These are phyloP conservation scores for Termitomyces sp. DNA, from an alignment of 768 basidiomycete species.

Conservation along the genomic window DNA sequence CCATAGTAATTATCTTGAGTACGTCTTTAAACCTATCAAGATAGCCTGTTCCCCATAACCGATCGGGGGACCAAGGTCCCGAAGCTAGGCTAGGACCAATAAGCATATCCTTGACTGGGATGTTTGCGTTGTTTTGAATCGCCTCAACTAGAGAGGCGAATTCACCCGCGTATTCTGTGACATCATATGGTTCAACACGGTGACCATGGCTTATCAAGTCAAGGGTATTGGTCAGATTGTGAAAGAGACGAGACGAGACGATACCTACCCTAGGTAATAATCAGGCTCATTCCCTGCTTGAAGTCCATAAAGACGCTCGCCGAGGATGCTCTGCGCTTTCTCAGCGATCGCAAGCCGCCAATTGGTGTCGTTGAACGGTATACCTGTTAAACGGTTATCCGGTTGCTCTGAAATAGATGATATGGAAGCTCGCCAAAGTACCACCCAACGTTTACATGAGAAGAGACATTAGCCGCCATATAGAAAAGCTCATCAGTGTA, in stretches of 20 bases:
- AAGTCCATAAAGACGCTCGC: conserved; percentile 55
- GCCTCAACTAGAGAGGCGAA: conserved; percentile 36
- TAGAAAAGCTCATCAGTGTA: conserved; percentile 66
- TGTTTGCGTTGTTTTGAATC: conserved; percentile 26
- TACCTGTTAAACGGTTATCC: conserved; percentile 17
- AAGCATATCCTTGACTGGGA: conserved; percentile 36
- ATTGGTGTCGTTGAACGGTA: conserved; percentile 67
- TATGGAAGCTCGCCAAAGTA: conserved; percentile 39
- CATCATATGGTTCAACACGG: conserved; percentile 19
- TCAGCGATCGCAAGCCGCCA: conserved; percentile 52
- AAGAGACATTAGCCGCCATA: conserved; percentile 54
- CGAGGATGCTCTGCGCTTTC: conserved; percentile 55
- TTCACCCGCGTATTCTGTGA: conserved; percentile 43
- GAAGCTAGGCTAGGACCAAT: conserved; percentile 60
- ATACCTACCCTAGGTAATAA: conserved; percentile 43
- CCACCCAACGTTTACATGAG: conserved; percentile 57
- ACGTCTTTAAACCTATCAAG: conserved; percentile 33
- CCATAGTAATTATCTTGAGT: conserved; percentile 44
- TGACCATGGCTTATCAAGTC: conserved; percentile 15
- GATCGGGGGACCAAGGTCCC: conserved; percentile 41
- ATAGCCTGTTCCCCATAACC: conserved; percentile 47
- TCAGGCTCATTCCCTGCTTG: conserved; percentile 80
- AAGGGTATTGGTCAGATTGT: not conserved
- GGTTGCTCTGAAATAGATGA: not conserved
- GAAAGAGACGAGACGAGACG: not conserved